Evolutionary conservation across 306 rosid species (phyloP), one percentile per base, ranked within the genome.

Genomic region (Ochetophila trinervis): DNA sequence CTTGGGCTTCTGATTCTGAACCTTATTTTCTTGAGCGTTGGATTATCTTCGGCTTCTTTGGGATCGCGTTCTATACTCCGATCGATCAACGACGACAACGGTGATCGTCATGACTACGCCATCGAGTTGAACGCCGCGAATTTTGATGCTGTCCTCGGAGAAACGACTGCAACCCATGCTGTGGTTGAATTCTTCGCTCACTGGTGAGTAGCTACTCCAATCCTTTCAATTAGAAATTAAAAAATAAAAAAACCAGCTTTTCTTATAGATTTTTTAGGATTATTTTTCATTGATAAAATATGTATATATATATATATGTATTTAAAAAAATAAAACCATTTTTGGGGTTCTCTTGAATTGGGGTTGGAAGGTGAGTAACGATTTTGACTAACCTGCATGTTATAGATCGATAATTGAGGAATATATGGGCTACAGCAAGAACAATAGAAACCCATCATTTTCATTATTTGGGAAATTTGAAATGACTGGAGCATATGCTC

Each of bases 121-220:
- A 78, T 90, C 37, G 95, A 88, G 32, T 84, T 94, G 75, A 90
- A 94, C 72, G 87, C 62, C 48, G 81, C 91, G 11, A 85, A 57
- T 75, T 94, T 94, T 60, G 97, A 90, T 78, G 77, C 73, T 21
- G 88, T 84, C 70, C 81, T 94, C 24, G 71, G 80, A 75, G 85
- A 88, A 47, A 81, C 97, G 21, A 95, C 96, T 37, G 91, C 99
- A 60, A 80, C 87, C 30, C 84, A 69, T 36, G 96, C 95, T 49
- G 55, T 94, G 35, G 99, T 94, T 44, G 90, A 94, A 59, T 94
- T 94, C 82, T 90, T 83, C 57, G 97, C 99, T 32, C 73, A 84
- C 69, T 94, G 99, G 99, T 94, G 36, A 83, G 91, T 82, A 1
- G 8, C 34, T 14, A 17, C 54, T 52, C n/a, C 30, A 6, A 27